These are phyloP conservation scores for Aspergillus olivimuriae DNA, from an alignment of 495 filamentous ascomycete genomes.

Conservation along the genomic window DNA sequence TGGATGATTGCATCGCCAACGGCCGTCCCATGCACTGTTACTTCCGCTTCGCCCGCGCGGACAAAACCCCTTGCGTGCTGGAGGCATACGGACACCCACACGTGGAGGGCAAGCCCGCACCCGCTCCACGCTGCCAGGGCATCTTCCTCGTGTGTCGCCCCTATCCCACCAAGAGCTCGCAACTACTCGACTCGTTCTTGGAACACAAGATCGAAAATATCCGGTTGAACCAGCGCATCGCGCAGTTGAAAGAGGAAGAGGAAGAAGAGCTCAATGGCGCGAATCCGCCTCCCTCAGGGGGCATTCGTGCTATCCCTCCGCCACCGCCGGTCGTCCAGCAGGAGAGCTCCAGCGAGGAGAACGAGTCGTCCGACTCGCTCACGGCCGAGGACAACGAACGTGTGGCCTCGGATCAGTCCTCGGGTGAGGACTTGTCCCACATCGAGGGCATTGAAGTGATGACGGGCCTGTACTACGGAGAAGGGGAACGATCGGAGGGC, in stretches of 20 bases:
- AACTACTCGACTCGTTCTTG: constrained; percentile 83
- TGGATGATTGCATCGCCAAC: constrained; percentile 86
- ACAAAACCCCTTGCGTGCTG: constrained; percentile 70
- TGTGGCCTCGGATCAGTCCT: constrained; percentile 70
- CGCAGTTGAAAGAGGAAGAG: constrained; percentile 78
- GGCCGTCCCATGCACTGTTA: constrained; percentile 77
- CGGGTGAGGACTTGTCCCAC: constrained; percentile 66
- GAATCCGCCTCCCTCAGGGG: constrained; percentile 1
- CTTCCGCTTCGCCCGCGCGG: constrained; percentile 76
- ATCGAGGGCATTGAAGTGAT: constrained; percentile 90
- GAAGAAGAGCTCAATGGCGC: constrained; percentile 54
- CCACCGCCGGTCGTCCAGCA: neutral
- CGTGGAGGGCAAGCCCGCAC: constrained; percentile 42
- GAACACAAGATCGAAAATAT: constrained; percentile 99
- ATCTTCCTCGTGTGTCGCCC: constrained; percentile 93
- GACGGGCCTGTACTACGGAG: constrained; percentile 80
- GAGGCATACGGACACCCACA: constrained; percentile 92
- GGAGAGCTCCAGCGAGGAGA: constrained; percentile 18
- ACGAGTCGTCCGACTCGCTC: constrained; percentile 43
- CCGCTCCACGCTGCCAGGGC: constrained; percentile 61
- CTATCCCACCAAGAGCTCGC: constrained; percentile 82
- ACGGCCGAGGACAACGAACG: constrained; percentile 73
- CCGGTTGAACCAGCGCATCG: constrained; percentile 73
- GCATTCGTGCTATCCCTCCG: neutral
- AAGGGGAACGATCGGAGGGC: constrained; percentile 83